Conservation (phyloP, 1,284 basidiomycete genomes). For the Tilletia horrida region DNA sequence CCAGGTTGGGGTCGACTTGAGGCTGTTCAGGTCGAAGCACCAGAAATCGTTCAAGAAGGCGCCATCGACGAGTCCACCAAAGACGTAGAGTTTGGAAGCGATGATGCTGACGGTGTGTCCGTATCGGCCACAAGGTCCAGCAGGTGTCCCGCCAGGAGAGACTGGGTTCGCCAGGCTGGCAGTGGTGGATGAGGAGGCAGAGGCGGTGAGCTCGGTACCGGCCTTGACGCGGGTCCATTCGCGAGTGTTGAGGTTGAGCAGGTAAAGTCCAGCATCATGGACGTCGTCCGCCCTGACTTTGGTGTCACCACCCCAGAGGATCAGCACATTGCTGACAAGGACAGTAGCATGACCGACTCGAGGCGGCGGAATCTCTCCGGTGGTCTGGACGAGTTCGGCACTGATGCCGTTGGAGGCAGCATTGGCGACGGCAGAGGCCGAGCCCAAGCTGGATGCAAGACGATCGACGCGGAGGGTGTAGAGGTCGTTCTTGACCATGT, state of each 20-base stretch:
- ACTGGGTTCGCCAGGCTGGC: conserved; percentile 8
- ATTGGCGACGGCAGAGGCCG: conserved; percentile 59
- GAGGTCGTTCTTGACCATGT: conserved; percentile 86
- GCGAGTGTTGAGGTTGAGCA: conserved; percentile 81
- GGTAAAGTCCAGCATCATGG: conserved; percentile 89
- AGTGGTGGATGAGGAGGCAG: conserved; percentile 8
- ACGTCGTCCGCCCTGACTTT: conserved; percentile 68
- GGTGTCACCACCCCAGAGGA: conserved; percentile 98
- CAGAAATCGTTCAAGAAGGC: conserved; percentile 89
- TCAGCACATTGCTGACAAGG: conserved; percentile 88
- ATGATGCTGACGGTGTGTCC: conserved; percentile 93
- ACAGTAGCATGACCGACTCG: conserved; percentile 94
- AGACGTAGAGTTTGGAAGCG: conserved; percentile 86
- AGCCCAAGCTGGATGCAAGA: conserved; percentile 23
- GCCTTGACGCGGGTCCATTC: conserved; percentile 83
- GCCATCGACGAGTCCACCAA: conserved; percentile 88
- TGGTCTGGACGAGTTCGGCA: conserved; percentile 62
- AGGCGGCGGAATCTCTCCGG: conserved; percentile 81
- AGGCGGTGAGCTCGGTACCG: conserved; percentile 18
- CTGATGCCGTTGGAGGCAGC: conserved; percentile 59
- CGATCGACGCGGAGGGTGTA: conserved; percentile 63
- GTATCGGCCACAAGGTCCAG: conserved; percentile 80
- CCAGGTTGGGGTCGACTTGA: conserved; percentile 59
- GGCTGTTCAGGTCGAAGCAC: conserved; percentile 77
- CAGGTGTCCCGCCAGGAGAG: conserved; percentile 26